Evolutionary conservation across 1,284 basidiomycete genomes (phyloP).

Genomic region (Rhodofomes roseus): DNA sequence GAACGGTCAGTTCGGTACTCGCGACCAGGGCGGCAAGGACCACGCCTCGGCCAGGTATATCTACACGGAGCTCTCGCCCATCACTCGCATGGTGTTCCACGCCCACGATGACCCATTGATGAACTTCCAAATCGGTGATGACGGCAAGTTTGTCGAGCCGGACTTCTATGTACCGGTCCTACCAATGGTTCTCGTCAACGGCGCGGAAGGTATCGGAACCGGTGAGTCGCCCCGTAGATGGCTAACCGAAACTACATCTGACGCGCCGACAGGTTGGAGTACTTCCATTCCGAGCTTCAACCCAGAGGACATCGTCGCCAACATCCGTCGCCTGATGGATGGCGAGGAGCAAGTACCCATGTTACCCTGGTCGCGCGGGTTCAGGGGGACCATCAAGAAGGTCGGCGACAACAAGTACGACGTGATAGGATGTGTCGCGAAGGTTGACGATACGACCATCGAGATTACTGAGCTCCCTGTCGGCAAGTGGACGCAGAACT

Average conservation of each 20-base stretch:
- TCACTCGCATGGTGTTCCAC: constrained; percentile 83
- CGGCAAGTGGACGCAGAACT: constrained; percentile 91
- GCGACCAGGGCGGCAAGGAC: constrained; percentile 88
- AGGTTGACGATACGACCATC: constrained; percentile 84
- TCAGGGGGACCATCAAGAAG: constrained; percentile 84
- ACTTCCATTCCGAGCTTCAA: constrained; percentile 94
- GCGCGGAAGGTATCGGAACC: constrained; percentile 97
- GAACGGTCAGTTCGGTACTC: constrained; percentile 96
- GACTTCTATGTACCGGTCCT: constrained; percentile 93
- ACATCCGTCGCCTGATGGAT: constrained; percentile 84
- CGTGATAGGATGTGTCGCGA: constrained; percentile 71
- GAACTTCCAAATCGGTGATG: constrained; percentile 77
- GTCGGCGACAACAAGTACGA: constrained; percentile 86
- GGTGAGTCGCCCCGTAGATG: constrained; percentile 45
- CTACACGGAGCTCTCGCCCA: constrained; percentile 78
- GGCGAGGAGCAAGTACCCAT: constrained; percentile 85
- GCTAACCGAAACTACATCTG: not conserved
- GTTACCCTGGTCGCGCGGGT: constrained; percentile 98
- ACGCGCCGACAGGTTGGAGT: constrained; percentile 75
- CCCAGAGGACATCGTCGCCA: constrained; percentile 86
- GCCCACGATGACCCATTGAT: constrained; percentile 84
- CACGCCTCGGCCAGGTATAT: constrained; percentile 98
- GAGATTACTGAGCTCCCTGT: constrained; percentile 97
- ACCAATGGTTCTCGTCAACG: constrained; percentile 91
- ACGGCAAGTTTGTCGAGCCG: constrained; percentile 88